Percentiles rank a stretch among this genome's conserved stretches.
Evolutionary conservation across 169 alveolate species (phyloP).

Genomic region (Eimeria sp.): DNA sequence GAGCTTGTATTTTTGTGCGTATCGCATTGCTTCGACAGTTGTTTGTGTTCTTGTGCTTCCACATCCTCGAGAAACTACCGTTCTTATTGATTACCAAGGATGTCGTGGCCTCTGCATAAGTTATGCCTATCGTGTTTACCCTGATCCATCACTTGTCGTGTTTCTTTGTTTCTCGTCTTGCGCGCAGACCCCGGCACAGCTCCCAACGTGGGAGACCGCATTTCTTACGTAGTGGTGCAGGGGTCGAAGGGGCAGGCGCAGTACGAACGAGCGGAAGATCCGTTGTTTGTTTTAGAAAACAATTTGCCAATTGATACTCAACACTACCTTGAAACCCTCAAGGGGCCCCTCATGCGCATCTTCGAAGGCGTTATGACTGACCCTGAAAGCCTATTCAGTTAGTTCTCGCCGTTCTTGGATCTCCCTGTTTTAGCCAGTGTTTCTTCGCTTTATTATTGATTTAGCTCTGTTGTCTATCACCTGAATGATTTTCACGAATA

Average conservation of each 20-base stretch:
- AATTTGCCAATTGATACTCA: slow-evolving; percentile 98
- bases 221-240: slow-evolving; percentile 90
- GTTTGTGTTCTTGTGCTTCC: no score
- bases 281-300: slow-evolving; percentile 98
- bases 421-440: background rate
- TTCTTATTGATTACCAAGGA: no score
- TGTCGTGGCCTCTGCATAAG: background rate
- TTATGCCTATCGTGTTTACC: no score
- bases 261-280: slow-evolving; percentile 99
- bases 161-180: background rate
- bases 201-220: slow-evolving; percentile 99
- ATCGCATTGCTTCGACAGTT: no score
- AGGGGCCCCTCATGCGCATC: slow-evolving; percentile 84
- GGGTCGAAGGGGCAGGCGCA: slow-evolving; percentile 83
- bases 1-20: no score
- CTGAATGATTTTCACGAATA: no score
- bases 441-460: background rate
- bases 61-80: no score
- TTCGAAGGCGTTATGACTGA: slow-evolving; percentile 86
- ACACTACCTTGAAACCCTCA: slow-evolving; percentile 97
- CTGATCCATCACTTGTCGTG: background rate
- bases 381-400: slow-evolving; percentile 83
- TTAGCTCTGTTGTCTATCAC: no score
- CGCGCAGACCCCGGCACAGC: slow-evolving; percentile 97
- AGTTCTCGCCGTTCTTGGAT: background rate